Percentiles rank a stretch among this genome's conserved stretches.
Evolutionary conservation across 2,329 filamentous ascomycete genomes (phyloP).

Genomic region (Alternaria metachromatica): DNA sequence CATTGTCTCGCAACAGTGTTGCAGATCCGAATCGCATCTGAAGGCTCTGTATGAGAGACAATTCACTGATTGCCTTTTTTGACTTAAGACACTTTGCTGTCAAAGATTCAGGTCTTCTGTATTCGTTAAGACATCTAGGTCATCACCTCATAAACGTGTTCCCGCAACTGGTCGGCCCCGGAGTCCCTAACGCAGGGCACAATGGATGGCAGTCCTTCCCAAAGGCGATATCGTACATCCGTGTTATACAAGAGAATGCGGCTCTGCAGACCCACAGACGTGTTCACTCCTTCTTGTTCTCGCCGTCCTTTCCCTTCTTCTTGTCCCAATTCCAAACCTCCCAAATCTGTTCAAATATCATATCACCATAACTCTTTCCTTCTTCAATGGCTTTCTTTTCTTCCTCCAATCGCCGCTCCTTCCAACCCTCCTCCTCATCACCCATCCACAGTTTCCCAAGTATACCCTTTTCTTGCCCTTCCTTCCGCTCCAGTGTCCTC

Average conservation of each 20-base stretch:
- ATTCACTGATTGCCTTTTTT: background rate
- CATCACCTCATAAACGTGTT: background rate
- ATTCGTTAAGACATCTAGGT: background rate
- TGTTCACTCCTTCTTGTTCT: slow-evolving; percentile 30
- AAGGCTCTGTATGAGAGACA: background rate
- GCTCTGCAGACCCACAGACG: background rate
- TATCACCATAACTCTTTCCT: slow-evolving; percentile 50
- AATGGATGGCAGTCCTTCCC: background rate
- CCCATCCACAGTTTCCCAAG: slow-evolving; percentile 49
- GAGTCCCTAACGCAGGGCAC: background rate
- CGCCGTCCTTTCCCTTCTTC: slow-evolving; percentile 33
- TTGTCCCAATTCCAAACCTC: slow-evolving; percentile 57
- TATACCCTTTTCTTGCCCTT: slow-evolving; percentile 32
- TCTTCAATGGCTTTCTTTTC: slow-evolving; percentile 51
- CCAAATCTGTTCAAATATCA: slow-evolving; percentile 57
- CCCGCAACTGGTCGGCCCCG: background rate
- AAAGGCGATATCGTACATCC: slow-evolving; percentile 2
- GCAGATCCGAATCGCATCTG: background rate
- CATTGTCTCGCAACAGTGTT: background rate
- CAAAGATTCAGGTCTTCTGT: background rate
- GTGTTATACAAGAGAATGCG: background rate
- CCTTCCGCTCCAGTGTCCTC: slow-evolving; percentile 35
- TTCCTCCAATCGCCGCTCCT: slow-evolving; percentile 52
- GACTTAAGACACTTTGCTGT: background rate
- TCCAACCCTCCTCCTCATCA: slow-evolving; percentile 54